Evolutionary conservation across 2,329 filamentous ascomycete genomes (phyloP), one percentile per base, ranked within the genome.

Genomic region (Eutypa lata): DNA sequence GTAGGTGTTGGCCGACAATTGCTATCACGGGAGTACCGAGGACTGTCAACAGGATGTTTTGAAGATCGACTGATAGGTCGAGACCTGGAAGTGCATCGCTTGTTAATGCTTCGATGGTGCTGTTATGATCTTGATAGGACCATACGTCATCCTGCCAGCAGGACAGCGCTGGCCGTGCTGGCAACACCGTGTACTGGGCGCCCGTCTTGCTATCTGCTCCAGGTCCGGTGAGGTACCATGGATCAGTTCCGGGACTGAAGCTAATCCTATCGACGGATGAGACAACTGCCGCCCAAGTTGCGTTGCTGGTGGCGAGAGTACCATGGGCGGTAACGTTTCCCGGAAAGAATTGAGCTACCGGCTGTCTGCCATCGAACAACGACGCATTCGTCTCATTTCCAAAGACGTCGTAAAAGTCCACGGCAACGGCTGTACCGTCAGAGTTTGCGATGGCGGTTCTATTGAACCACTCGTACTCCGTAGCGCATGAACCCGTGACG

Each of bases 101-200:
- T n/a, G 55, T 57, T 28, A 60, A 47, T 1, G 35, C 52, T 16
- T 49, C 47, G 33, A 64, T 54, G 26, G 58, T 57, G 37, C 52
- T 61, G 47, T 55, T 64, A n/a, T 48, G 33, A 38, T 53, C 59
- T 11, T 49, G 10, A 43, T 62, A 68, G 3, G 59, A 62, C 65
- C 65, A 68, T 7, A 65, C 52, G 49, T 65, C 57, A 13, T 58
- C 51, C 53, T 68, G 52, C 65, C 63, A 65, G 51, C 63, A 65
- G 13, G 61, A 63, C 19, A 65, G 58, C 8, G 53, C 59, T 10
- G 65, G 64, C 8, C 59, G 58, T 21, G 31, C 31, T 5, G 54
- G 45, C 24, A 51, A 31, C n/a, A 67, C 64, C 21, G 49, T 40
- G 47, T 61, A 62, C 16, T 14, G 14, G n/a, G 49, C 49, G 3